phyloP scores from a whole-genome alignment of 2,329 filamentous ascomycete species.

The Diplodia corticola region DNA sequence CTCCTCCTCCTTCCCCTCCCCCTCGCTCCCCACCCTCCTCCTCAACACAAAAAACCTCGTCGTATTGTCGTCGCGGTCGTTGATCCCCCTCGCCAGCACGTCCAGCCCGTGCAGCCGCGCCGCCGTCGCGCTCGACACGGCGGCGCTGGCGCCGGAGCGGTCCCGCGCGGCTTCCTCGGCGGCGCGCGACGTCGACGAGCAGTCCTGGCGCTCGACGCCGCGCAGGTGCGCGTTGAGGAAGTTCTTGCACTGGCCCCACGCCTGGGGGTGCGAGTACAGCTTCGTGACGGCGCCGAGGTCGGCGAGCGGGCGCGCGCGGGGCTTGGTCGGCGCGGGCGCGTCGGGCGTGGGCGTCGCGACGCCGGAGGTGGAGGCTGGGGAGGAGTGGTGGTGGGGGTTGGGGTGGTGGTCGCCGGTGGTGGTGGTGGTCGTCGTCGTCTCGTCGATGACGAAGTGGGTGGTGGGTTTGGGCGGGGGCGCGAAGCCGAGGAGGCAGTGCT shows the following conservation, averaged over 20 bases:
- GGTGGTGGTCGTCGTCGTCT: neutral
- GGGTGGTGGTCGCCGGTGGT: neutral
- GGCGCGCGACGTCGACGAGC: slow-evolving; percentile 80
- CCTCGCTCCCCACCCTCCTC: slow-evolving; percentile 25
- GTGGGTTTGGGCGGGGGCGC: neutral
- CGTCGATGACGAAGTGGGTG: neutral
- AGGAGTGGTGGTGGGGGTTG: neutral
- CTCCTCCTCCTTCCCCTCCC: neutral
- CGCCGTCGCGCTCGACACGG: slow-evolving; percentile 75
- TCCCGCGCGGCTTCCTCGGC: slow-evolving; percentile 71
- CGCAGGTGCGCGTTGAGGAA: slow-evolving; percentile 73
- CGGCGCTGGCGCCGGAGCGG: slow-evolving; percentile 64
- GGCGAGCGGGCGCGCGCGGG: slow-evolving; percentile 50
- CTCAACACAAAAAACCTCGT: slow-evolving; percentile 74
- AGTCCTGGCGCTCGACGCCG: slow-evolving; percentile 76
- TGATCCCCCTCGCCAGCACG: slow-evolving; percentile 67
- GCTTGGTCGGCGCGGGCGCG: slow-evolving; percentile 48
- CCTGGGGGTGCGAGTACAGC: slow-evolving; percentile 92
- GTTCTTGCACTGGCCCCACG: slow-evolving; percentile 82
- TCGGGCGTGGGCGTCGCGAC: slow-evolving; percentile 53
- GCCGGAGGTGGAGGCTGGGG: slow-evolving; percentile 34
- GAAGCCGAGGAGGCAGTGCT: slow-evolving; percentile 77
- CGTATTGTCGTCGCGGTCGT: slow-evolving; percentile 74
- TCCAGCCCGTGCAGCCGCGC: slow-evolving; percentile 67
- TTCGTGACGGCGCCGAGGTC: slow-evolving; percentile 65